Conservation (phyloP, 768 basidiomycete genomes). For the Mycena sanguinolenta region DNA sequence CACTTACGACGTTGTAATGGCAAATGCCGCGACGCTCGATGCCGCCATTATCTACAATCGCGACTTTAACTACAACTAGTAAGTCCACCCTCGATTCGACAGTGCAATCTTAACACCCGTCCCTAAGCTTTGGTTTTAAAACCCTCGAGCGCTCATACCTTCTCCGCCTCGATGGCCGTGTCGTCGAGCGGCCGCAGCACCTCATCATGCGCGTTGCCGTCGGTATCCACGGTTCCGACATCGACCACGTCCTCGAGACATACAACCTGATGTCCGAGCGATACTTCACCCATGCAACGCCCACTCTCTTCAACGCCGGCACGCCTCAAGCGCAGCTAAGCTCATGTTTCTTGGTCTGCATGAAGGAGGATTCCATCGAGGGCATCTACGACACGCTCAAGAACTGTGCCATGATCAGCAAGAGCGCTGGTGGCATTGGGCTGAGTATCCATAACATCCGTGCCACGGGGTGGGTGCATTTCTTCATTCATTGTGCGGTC, state of each 20-base stretch:
- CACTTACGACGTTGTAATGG: slow-evolving; percentile 85
- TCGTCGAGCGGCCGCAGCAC: slow-evolving; percentile 97
- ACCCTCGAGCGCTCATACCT: slow-evolving; percentile 98
- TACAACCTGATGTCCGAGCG: slow-evolving; percentile 98
- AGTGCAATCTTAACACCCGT: slow-evolving; percentile 20
- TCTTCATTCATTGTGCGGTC: neutral
- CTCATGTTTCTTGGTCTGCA: slow-evolving; percentile 97
- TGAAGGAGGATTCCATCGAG: slow-evolving; percentile 99
- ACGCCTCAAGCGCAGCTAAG: slow-evolving; percentile 95
- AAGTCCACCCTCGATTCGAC: slow-evolving; percentile 39
- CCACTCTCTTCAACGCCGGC: slow-evolving; percentile 98
- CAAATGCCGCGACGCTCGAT: slow-evolving; percentile 86
- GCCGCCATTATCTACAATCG: slow-evolving; percentile 98
- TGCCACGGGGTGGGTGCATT: slow-evolving; percentile 81
- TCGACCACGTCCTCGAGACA: slow-evolving; percentile 91
- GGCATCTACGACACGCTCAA: slow-evolving; percentile 99
- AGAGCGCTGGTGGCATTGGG: slow-evolving; percentile 98
- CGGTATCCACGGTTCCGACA: slow-evolving; percentile 92
- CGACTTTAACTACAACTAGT: slow-evolving; percentile 98
- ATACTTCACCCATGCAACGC: slow-evolving; percentile 98
- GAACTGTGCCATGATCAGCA: slow-evolving; percentile 98
- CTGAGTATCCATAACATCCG: slow-evolving; percentile 96
- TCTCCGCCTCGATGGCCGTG: slow-evolving; percentile 92
- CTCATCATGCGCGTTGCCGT: slow-evolving; percentile 99
- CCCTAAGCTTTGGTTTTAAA: slow-evolving; percentile 95